A percentile compares a stretch with the other conserved stretches of the same genome.
phyloP scores from a whole-genome alignment of 1,284 basidiomycete genomes.

The Ceratobasidium sp. region DNA sequence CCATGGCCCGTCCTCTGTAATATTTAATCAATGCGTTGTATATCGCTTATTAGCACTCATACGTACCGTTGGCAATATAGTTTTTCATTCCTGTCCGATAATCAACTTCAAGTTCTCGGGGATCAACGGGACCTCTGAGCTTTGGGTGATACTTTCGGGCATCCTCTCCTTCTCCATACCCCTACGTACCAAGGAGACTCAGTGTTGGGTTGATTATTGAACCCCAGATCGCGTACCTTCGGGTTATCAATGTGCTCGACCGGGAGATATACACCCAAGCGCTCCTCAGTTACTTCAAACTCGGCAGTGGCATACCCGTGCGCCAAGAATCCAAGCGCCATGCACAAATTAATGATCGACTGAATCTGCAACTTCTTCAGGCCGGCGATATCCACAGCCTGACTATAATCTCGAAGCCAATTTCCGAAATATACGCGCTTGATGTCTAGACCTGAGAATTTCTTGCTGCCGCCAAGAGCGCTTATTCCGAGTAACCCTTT shows the following conservation, averaged over 20 bases:
- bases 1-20: conserved; percentile 76
- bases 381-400: conserved; percentile 87
- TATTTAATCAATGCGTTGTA: conserved; percentile 18
- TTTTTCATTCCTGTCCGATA: conserved; percentile 93
- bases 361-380: conserved; percentile 78
- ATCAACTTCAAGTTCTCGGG: conserved; percentile 87
- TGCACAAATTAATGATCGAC: conserved; percentile 87
- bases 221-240: conserved; percentile 53
- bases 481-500: conserved; percentile 63
- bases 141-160: conserved; percentile 78
- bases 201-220: conserved; percentile 44
- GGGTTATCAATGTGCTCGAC: conserved; percentile 92
- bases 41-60: neutral
- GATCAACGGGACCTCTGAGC: conserved; percentile 77
- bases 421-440: conserved; percentile 80
- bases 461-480: conserved; percentile 70
- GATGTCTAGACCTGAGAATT: conserved; percentile 77
- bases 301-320: conserved; percentile 87
- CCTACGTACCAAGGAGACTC: conserved; percentile 53
- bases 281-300: conserved; percentile 90
- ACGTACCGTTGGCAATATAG: conserved; percentile 86
- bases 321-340: conserved; percentile 89
- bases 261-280: conserved; percentile 88
- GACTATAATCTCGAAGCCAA: conserved; percentile 80
- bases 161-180: conserved; percentile 88